Conservation (phyloP, 805 yeast genomes). For the Teunomyces kruisii region DNA sequence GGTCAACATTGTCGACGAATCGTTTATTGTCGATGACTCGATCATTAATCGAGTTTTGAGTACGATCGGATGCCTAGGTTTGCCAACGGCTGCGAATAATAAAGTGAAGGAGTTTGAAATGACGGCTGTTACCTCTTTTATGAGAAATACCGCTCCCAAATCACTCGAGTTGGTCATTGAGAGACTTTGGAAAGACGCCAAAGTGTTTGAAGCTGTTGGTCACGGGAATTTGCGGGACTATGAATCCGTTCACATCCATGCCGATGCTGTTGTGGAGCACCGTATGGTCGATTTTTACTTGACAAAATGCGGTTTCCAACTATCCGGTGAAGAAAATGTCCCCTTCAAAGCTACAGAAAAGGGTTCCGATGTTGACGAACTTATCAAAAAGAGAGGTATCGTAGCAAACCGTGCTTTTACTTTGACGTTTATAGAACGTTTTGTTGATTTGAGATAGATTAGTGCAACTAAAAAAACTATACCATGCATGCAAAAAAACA, state of each 20-base stretch:
- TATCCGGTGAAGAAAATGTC: slow-evolving; percentile 18
- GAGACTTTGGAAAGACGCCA: slow-evolving; percentile 13
- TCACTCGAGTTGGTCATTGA: slow-evolving; percentile 23
- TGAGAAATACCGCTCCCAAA: slow-evolving; percentile 35
- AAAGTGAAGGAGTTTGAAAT: slow-evolving; percentile 34
- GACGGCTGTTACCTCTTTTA: slow-evolving; percentile 54
- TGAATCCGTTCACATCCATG: slow-evolving; percentile 25
- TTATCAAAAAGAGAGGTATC: slow-evolving; percentile 37
- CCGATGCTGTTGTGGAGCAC: slow-evolving; percentile 51
- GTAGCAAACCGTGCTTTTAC: slow-evolving; percentile 40
- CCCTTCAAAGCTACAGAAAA: slow-evolving; percentile 14
- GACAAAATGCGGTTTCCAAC: slow-evolving; percentile 37
- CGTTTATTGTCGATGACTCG: slow-evolving; percentile 15
- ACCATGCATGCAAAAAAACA: no score
- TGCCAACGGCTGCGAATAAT: not conserved
- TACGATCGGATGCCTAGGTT: slow-evolving; percentile 22
- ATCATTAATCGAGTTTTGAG: slow-evolving; percentile 24
- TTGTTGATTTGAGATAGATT: slow-evolving; percentile 4
- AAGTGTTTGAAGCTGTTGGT: slow-evolving; percentile 6
- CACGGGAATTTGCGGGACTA: not conserved
- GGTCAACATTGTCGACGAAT: slow-evolving; percentile 15
- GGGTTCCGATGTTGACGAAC: slow-evolving; percentile 9
- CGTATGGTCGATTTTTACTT: slow-evolving; percentile 45
- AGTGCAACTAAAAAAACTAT: no score
- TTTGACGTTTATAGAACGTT: slow-evolving; percentile 36